Evolutionary conservation across 2,329 filamentous ascomycete species (phyloP), one percentile per base, ranked within the genome.

Genomic region (Amauroascus verrucosus): DNA sequence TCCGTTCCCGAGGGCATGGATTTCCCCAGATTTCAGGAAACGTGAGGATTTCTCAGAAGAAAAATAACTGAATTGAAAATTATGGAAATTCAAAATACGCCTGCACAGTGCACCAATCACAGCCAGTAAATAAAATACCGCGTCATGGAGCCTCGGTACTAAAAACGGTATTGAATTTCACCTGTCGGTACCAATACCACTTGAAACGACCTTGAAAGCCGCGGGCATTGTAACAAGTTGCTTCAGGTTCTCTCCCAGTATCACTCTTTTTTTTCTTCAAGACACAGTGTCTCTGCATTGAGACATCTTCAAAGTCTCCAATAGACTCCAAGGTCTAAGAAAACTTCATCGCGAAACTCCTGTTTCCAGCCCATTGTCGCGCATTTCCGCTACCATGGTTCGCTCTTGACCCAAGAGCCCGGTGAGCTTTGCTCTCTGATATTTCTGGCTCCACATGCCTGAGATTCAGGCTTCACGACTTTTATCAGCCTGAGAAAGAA

Each of bases 11-110:
- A 48, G 45, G 45, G 14, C 16, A 14, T 48, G 45, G 45, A 35
- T 48, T 48, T 48, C 45, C 45, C 45, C 45, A n/a, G 45, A 48
- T 48, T 48, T 24, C 45, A 40, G 16, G 2, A 20, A 22, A 8
- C 9, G 45, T 24, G 45, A 48, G n/a, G 16, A n/a, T 48, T 48
- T 37, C 44, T 16, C 18, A 48, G 26, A 40, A 20, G 6, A 40
- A 40, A 40, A 40, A 9, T 5, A 6, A 18, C 5, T 16, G 6
- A 40, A 40, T 30, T 30, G 26, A 18, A 1, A 46, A 32, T 32
- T 32, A 18, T 46, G 26, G 18, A n/a, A 20, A 30, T 30, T 30
- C 24, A 32, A 30, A 9, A 45, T n/a, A 24, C 11, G 6, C 3
- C 1, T 30, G 9, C 9, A 30, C 26, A 9, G 26, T 4, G 26